phyloP scores from a whole-genome alignment of 2,329 filamentous ascomycete genomes.

The Eurotiales sp. region DNA sequence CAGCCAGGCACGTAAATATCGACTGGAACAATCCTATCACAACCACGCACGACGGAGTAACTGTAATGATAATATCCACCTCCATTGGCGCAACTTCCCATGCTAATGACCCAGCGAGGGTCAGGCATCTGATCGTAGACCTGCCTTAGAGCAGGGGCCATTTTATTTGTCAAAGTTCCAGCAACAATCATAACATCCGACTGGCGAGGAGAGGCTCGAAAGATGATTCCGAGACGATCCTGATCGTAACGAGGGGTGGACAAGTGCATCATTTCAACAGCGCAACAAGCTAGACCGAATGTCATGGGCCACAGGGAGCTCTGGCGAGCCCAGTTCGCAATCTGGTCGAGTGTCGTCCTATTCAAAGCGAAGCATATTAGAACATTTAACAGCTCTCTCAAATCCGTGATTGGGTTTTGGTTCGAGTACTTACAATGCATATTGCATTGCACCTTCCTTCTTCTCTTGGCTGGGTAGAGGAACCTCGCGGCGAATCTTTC shows the following conservation, averaged over 20 bases:
- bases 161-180: slow-evolving; percentile 88
- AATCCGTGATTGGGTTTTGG: no score
- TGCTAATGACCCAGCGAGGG: slow-evolving; percentile 80
- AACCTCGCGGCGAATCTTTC: slow-evolving; percentile 46
- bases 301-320: slow-evolving; percentile 90
- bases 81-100: slow-evolving; percentile 82
- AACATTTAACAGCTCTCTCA: background rate
- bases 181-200: slow-evolving; percentile 91
- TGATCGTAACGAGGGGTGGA: slow-evolving; percentile 89
- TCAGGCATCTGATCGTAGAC: slow-evolving; percentile 96
- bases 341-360: slow-evolving; percentile 58
- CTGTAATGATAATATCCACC: slow-evolving; percentile 88
- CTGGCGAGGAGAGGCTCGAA: slow-evolving; percentile 79
- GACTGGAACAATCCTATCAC: slow-evolving; percentile 76
- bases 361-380: background rate
- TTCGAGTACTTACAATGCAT: slow-evolving; percentile 41
- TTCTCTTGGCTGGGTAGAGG: slow-evolving; percentile 49
- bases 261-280: slow-evolving; percentile 91
- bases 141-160: slow-evolving; percentile 82
- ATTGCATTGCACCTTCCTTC: slow-evolving; percentile 51
- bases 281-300: slow-evolving; percentile 86
- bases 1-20: slow-evolving; percentile 83
- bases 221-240: slow-evolving; percentile 82
- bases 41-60: slow-evolving; percentile 73
- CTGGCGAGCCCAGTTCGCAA: slow-evolving; percentile 85